Evolutionary conservation across 768 basidiomycete species (phyloP).

Genomic region (Psilocybe cubensis): DNA sequence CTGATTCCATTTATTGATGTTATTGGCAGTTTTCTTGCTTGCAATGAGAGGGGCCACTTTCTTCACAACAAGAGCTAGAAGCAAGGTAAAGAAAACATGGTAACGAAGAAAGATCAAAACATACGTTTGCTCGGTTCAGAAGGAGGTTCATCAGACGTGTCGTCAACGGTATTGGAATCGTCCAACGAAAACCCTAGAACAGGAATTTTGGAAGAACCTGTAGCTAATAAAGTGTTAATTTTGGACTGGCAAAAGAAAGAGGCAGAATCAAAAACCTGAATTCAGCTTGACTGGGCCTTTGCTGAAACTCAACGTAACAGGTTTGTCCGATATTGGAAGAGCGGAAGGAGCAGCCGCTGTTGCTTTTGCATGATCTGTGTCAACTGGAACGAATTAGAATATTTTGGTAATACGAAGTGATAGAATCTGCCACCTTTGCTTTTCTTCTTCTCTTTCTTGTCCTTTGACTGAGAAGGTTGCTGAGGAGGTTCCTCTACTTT

Average conservation of each 20-base stretch:
- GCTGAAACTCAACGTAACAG: conserved; percentile 77
- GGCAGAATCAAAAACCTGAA: conserved; percentile 24
- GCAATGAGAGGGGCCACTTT: conserved; percentile 83
- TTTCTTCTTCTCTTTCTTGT: conserved; percentile 67
- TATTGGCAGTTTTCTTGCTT: conserved; percentile 88
- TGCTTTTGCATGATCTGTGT: conserved; percentile 29
- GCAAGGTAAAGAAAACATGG: not conserved
- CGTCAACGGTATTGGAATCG: conserved; percentile 52
- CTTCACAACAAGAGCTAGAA: conserved; percentile 48
- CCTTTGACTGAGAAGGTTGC: conserved; percentile 36
- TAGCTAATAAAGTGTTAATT: not conserved
- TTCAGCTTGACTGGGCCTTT: conserved; percentile 46
- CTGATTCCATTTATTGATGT: conserved; percentile 97
- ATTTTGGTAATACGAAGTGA: not conserved
- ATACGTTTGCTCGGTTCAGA: conserved; percentile 56
- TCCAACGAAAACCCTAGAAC: conserved; percentile 72
- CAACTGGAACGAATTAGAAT: conserved; percentile 6
- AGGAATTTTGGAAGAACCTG: conserved; percentile 38
- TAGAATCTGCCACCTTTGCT: conserved; percentile 44
- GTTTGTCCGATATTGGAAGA: conserved; percentile 78
- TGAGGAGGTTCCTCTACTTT: conserved; percentile 67
- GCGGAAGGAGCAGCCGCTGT: conserved; percentile 58
- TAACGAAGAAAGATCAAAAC: conserved; percentile 17
- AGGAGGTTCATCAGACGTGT: conserved; percentile 46
- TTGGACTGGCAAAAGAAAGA: not conserved